Conservation (phyloP, 768 basidiomycete genomes). For the Holtermannia corniformis region DNA sequence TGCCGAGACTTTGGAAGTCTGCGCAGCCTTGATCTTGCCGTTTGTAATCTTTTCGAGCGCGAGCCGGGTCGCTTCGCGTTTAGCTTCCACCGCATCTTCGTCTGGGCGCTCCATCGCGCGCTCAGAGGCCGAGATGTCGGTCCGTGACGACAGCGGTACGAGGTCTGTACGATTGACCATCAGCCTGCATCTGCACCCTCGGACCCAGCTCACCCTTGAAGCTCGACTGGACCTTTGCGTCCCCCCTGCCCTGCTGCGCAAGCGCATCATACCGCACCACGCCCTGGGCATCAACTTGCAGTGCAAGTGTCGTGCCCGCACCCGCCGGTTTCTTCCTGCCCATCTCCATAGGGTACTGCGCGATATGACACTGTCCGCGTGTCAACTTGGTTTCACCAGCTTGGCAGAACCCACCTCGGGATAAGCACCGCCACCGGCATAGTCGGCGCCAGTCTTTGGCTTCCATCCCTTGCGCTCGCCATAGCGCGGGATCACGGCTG, state of each 20-base stretch:
- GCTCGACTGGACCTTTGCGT: slow-evolving; percentile 79
- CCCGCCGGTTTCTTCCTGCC: slow-evolving; percentile 91
- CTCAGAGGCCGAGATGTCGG: slow-evolving; percentile 68
- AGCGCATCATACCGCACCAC: slow-evolving; percentile 96
- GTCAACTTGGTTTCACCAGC: neutral
- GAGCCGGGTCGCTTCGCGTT: slow-evolving; percentile 77
- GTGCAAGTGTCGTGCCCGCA: slow-evolving; percentile 85
- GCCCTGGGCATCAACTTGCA: slow-evolving; percentile 93
- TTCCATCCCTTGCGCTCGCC: slow-evolving; percentile 79
- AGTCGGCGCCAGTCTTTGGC: slow-evolving; percentile 71
- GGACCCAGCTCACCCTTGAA: slow-evolving; percentile 54
- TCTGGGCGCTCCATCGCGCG: slow-evolving; percentile 82
- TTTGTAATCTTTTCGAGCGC: slow-evolving; percentile 89
- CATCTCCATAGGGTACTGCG: slow-evolving; percentile 93
- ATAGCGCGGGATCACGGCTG: slow-evolving; percentile 64
- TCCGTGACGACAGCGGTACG: slow-evolving; percentile 79
- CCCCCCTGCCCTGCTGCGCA: slow-evolving; percentile 84
- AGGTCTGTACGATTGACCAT: slow-evolving; percentile 64
- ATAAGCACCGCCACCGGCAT: slow-evolving; percentile 48
- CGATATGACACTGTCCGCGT: slow-evolving; percentile 74
- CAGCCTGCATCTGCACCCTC: neutral
- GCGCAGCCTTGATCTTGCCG: slow-evolving; percentile 96
- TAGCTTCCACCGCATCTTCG: slow-evolving; percentile 83
- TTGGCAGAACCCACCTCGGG: slow-evolving; percentile 31
- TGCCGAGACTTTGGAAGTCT: slow-evolving; percentile 89